Base-by-base conservation (phyloP, 352 stramenopile genomes). In the Pythium dissotocum region DNA sequence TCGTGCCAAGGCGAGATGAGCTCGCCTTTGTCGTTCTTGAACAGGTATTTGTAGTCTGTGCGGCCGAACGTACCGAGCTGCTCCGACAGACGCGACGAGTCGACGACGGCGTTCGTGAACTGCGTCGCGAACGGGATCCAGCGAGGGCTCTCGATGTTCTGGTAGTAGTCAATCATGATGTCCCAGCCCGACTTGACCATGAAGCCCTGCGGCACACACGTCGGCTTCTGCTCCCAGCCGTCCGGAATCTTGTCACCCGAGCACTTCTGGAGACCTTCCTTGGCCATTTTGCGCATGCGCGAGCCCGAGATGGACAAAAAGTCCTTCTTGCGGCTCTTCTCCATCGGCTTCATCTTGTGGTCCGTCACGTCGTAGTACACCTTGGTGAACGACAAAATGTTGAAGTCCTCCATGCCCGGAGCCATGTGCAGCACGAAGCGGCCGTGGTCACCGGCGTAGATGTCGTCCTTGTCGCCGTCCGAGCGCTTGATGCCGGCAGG, bases 121-220 rank as follows among this genome's bases (percentile, higher is more conserved):
- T 90, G 86, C 32, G 77, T 91, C n/a, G 83, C 77, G 65, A 90
- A 95, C 52, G 82, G 84, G 36, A 92, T 88, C 82, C 86, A 93
- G 21, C 80, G 83, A 21, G 83, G 75, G n/a, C 80, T 92, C 63
- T 98, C 85, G 62, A 97, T 85, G 67, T 99, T 97, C 75, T 97
- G 94, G 84, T 99, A 99, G 74, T 99, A 99, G 70, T 99, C 94
- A 54, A 98, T 98, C 72, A 99, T 98, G 66, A 98, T 97, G 61
- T 99, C 92, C 97, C 97, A 99, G 53, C 97, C 97, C 63, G 95
- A 97, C 59, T 97, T 96, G 61, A 98, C 96, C 97, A 99, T 99
- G 70, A 99, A 99, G 35, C 97, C 97, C 68, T 95, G 96, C 28
- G 97, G 97, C 46, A 99, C 91, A 73, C 97, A 99, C 55, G 87